These are phyloP conservation scores for Crithidia brevicula DNA, from an alignment of 208 protist genomes.

Conservation along the genomic window DNA sequence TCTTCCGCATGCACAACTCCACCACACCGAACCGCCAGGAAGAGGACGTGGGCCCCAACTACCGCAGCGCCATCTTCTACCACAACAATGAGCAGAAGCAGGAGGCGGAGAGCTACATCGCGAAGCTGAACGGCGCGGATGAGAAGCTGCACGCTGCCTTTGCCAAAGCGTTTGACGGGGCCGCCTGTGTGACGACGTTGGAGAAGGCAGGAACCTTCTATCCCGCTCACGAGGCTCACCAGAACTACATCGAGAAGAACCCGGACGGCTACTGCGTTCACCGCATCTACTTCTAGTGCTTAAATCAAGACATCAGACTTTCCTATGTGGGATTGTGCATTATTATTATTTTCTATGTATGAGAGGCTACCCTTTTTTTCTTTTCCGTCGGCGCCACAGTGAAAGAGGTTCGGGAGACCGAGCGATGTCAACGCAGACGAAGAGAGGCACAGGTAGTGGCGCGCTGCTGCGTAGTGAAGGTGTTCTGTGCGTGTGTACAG, in stretches of 20 bases:
- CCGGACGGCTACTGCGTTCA: conserved; percentile 82
- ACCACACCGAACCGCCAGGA: conserved; percentile 93
- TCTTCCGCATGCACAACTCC: conserved; percentile 96
- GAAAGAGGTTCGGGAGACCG: too few species aligned
- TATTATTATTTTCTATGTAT: not conserved
- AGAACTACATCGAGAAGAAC: conserved; percentile 87
- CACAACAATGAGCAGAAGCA: conserved; percentile 88
- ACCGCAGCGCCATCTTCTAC: conserved; percentile 94
- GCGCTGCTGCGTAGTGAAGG: too few species aligned
- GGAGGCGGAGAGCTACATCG: conserved; percentile 76
- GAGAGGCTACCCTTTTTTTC: too few species aligned
- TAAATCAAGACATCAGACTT: not conserved
- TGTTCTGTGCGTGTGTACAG: too few species aligned
- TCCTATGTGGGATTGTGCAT: not conserved
- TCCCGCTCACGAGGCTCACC: conserved; percentile 88
- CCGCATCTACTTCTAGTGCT: conserved; percentile 67
- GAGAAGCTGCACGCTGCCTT: conserved; percentile 59
- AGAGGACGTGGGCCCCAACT: conserved; percentile 94
- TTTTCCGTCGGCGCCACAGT: too few species aligned
- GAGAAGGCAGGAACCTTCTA: conserved; percentile 77
- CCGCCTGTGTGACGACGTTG: conserved; percentile 68
- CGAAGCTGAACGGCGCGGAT: conserved; percentile 67
- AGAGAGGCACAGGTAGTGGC: too few species aligned
- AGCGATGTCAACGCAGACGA: too few species aligned
- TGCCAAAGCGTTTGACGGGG: conserved; percentile 72